Evolutionary conservation across 1,284 basidiomycete genomes (phyloP), one percentile per base, ranked within the genome.

Genomic region (Sporisorium reilianum): DNA sequence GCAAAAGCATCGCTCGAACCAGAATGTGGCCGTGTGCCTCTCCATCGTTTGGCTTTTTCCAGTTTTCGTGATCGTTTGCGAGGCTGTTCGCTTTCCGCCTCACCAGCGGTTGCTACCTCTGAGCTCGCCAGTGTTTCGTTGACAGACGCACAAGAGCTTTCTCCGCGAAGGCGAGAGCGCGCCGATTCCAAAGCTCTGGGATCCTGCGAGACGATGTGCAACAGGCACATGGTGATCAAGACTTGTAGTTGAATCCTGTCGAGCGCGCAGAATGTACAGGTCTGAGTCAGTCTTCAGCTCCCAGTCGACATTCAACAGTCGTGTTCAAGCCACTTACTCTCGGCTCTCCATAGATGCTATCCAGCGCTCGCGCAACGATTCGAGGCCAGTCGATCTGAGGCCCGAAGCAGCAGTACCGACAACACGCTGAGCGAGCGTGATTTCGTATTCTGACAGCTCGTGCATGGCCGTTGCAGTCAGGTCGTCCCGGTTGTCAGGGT

Each of bases 191-290:
- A 40, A 36, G 62, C 71, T 52, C 51, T 58, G 0, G 71, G 71
- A 28, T 70, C 61, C n/a, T 70, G 66, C n/a, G 75, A 63, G 25
- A 49, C 63, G 20, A 77, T 41, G 16, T 58, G 62, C 41, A 77
- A 46, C 1, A 77, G 55, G 42, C 58, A 63, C 54, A 77, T 55
- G 18, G 59, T 66, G n/a, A 77, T 49, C 25, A 77, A 28, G 25
- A 77, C 57, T 38, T 77, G 75, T 10, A 77, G 56, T 36, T 77
- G 75, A 30, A 61, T 67, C 28, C 73, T 75, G 56, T 56, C 14
- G 22, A 8, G 41, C 26, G 22, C 28, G 30, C n/a, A 50, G 14
- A 20, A 11, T 46, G 30, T 7, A 18, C 20, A n/a, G 22, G 14
- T 11, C 10, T 30, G 26, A 42, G 40, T 36, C 28, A 50, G 22